Evolutionary conservation across 345 rosid species (phyloP).

Genomic region (Syzygium oleosum): DNA sequence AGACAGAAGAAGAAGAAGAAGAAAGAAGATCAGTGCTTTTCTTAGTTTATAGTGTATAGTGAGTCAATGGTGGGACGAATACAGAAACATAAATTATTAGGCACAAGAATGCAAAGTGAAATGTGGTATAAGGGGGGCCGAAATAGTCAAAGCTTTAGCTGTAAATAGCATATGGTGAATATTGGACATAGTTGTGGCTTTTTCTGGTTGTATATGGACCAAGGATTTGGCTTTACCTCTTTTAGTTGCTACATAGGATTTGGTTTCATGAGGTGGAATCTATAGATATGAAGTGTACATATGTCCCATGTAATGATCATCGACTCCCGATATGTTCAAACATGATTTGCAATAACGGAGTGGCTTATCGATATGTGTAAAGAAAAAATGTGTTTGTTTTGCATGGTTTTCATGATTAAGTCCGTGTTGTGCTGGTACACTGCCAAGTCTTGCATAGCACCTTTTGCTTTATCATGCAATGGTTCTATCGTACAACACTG

Average conservation of each 20-base stretch:
- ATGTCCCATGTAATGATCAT: constrained; percentile 2
- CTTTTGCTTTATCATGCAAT: too few species aligned
- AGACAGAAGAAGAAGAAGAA: background rate
- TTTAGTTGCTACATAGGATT: background rate
- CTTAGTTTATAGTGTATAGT: background rate
- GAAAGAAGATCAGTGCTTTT: background rate
- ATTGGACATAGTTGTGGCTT: background rate
- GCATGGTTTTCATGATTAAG: background rate
- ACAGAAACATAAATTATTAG: background rate
- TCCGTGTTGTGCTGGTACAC: background rate
- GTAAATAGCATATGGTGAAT: background rate
- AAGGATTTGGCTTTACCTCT: background rate
- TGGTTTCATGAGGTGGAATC: background rate
- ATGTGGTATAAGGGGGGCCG: background rate
- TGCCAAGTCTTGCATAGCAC: background rate
- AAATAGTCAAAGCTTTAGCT: background rate
- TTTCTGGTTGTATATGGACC: background rate
- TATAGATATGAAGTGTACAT: background rate
- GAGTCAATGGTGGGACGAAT: background rate
- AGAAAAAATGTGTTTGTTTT: background rate
- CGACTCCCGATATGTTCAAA: background rate
- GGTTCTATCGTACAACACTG: too few species aligned
- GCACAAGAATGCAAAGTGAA: background rate
- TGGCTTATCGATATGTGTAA: background rate
- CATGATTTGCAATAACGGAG: background rate